phyloP scores from a whole-genome alignment of 352 stramenopile species.

The Phytophthora pseudosyringae region DNA sequence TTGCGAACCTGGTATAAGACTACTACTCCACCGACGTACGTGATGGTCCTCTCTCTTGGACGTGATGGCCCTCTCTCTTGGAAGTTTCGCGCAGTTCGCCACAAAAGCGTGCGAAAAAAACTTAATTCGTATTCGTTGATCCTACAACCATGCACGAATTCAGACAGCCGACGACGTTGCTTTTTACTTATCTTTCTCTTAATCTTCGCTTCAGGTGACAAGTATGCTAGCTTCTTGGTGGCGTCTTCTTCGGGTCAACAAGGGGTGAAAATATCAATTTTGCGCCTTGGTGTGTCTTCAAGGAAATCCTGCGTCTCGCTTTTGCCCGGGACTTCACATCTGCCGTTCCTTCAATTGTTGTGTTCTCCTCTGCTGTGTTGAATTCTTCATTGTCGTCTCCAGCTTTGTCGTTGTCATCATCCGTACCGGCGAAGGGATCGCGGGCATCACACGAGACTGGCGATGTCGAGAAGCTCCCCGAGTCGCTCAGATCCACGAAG shows the following conservation, averaged over 20 bases:
- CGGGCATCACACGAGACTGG: conserved; percentile 29
- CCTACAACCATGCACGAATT: not conserved
- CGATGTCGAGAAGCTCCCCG: conserved; percentile 33
- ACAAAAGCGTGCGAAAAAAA: not conserved
- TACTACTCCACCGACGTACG: not conserved
- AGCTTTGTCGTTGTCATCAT: conserved; percentile 22
- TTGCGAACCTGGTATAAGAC: conserved; percentile 28
- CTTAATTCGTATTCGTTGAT: conserved; percentile 4
- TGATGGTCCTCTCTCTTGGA: not conserved
- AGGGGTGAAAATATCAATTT: conserved; percentile 56
- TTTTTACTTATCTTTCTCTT: conserved; percentile 14
- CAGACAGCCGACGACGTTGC: not conserved
- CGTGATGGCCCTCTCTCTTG: not conserved
- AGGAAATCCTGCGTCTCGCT: conserved; percentile 29
- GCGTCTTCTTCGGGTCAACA: conserved; percentile 33
- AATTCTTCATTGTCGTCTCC: conserved; percentile 1
- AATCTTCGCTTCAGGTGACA: conserved; percentile 18
- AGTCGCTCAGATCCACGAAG: conserved; percentile 38
- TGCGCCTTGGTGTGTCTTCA: conserved; percentile 37
- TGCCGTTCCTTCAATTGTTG: conserved; percentile 1
- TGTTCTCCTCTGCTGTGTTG: not conserved
- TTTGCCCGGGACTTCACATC: conserved; percentile 17
- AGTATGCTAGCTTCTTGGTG: conserved; percentile 16
- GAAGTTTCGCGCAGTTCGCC: not conserved
- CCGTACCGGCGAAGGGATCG: conserved; percentile 21